phyloP scores from a whole-genome alignment of 495 filamentous ascomycete species.

The Podospora comata region DNA sequence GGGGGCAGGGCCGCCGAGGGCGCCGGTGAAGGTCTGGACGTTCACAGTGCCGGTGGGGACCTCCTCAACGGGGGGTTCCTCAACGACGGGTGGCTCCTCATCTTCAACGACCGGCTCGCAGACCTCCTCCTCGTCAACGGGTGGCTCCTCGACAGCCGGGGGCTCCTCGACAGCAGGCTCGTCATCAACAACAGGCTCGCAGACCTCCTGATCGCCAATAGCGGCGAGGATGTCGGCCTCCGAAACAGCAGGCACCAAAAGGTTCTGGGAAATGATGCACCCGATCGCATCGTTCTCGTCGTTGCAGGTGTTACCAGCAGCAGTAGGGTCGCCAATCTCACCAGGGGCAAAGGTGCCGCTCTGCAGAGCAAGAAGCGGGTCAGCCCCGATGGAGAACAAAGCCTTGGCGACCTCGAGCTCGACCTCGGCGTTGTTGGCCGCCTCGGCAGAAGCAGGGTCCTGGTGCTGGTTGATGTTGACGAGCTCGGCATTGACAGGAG shows the following conservation, averaged over 20 bases:
- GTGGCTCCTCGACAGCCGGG: neutral
- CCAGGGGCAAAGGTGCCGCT: conserved; percentile 60
- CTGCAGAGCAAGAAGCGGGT: conserved; percentile 54
- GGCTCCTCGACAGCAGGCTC: conserved; percentile 37
- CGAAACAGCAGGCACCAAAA: conserved; percentile 57
- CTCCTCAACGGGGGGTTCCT: conserved; percentile 13
- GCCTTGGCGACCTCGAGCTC: conserved; percentile 52
- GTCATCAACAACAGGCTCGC: conserved; percentile 26
- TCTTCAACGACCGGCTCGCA: conserved; percentile 29
- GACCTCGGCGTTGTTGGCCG: conserved; percentile 54
- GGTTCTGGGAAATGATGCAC: conserved; percentile 61
- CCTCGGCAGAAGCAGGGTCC: conserved; percentile 55
- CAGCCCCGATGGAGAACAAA: conserved; percentile 55
- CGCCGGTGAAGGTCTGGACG: conserved; percentile 56
- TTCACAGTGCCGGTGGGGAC: conserved; percentile 36
- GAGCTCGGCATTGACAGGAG: conserved; percentile 68
- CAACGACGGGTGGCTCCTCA: conserved; percentile 46
- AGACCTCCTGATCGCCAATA: conserved; percentile 35
- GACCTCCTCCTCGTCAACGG: conserved; percentile 14
- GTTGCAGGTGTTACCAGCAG: conserved; percentile 57
- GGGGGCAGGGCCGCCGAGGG: conserved; percentile 51
- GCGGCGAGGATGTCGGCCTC: conserved; percentile 54
- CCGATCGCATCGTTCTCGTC: conserved; percentile 49
- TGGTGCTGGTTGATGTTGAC: conserved; percentile 62
- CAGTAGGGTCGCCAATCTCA: conserved; percentile 54